Base-by-base conservation (phyloP, 2,329 filamentous ascomycete genomes). In the Penicillium sp. region DNA sequence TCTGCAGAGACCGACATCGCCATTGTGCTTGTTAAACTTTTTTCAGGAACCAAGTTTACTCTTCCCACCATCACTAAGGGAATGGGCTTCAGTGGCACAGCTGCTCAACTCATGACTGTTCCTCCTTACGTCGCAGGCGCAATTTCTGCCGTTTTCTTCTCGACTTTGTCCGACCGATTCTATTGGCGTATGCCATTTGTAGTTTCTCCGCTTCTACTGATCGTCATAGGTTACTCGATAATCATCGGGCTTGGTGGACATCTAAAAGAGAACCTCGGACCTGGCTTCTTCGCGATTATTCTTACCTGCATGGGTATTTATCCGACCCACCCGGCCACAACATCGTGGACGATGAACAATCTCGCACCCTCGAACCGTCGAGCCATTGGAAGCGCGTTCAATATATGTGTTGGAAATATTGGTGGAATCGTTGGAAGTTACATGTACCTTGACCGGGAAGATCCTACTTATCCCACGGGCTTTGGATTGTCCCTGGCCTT, bases 61-160 rank as follows among this genome's bases (percentile, higher is more conserved):
- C 62, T 74, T 1, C 74, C 74, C 0, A 72, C 69, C 3, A 76
- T 77, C 27, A 76, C 75, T 39, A 70, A 71, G 49, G 67, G 70
- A 14, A 65, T 77, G 58, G 74, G 74, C 4, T 77, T 73, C 56
- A 66, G 50, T 14, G 64, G 66, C 0, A 71, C 72, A 0, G 71
- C 66, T 4, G 73, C 74, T 11, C 74, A 77, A 42, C 64, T 76
- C 7, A 61, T 58, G 31, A 65, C 66, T 1, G 63, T 67, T 1
- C 68, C 68, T 1, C 67, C 67, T 0, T 69, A 70, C 35, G 61
- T 68, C 7, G 63, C 66, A 8, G 67, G 58, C n/a, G 65, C 66
- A 1, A 61, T 69, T 10, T 64, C 67, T 10, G 63, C 64, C 19
- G 56, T 69, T 33, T 48, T 58, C 23, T 64, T 69, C 33, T 59